Conservation (phyloP, 1,139 yeast species). For the Yamadazyma songkhlaensis region DNA sequence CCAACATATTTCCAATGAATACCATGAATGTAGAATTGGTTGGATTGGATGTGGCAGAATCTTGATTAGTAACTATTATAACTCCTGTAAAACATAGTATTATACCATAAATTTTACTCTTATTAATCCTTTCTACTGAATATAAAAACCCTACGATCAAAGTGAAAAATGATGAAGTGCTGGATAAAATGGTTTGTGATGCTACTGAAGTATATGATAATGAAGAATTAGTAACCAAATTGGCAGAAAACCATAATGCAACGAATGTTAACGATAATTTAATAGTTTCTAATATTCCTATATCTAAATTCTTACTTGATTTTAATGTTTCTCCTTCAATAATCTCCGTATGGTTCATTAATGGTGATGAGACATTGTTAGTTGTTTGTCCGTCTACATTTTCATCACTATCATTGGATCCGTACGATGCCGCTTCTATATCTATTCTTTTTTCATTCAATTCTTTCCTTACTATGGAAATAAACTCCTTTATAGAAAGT, state of each 20-base stretch:
- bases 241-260: slow-evolving; percentile 85
- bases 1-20: slow-evolving; percentile 73
- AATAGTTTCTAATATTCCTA: slow-evolving; percentile 47
- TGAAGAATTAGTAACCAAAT: slow-evolving; percentile 84
- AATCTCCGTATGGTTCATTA: slow-evolving; percentile 4
- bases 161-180: slow-evolving; percentile 92
- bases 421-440: slow-evolving; percentile 9
- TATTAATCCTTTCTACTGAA: slow-evolving; percentile 66
- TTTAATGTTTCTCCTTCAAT: slow-evolving; percentile 4
- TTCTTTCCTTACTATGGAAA: slow-evolving; percentile 20
- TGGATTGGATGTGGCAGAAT: slow-evolving; percentile 24
- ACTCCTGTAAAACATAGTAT: slow-evolving; percentile 77
- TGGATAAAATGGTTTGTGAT: slow-evolving; percentile 85
- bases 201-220: slow-evolving; percentile 88
- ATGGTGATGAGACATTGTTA: background rate
- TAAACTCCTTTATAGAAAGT: slow-evolving; percentile 20
- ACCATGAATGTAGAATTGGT: slow-evolving; percentile 33
- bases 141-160: slow-evolving; percentile 74
- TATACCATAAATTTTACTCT: slow-evolving; percentile 65
- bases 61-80: slow-evolving; percentile 63
- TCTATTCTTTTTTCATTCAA: slow-evolving; percentile 7
- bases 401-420: slow-evolving; percentile 10
- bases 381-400: background rate
- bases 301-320: slow-evolving; percentile 15
- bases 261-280: slow-evolving; percentile 76